These are phyloP conservation scores for Panellus pusillus DNA, from an alignment of 768 basidiomycete genomes.

Conservation along the genomic window DNA sequence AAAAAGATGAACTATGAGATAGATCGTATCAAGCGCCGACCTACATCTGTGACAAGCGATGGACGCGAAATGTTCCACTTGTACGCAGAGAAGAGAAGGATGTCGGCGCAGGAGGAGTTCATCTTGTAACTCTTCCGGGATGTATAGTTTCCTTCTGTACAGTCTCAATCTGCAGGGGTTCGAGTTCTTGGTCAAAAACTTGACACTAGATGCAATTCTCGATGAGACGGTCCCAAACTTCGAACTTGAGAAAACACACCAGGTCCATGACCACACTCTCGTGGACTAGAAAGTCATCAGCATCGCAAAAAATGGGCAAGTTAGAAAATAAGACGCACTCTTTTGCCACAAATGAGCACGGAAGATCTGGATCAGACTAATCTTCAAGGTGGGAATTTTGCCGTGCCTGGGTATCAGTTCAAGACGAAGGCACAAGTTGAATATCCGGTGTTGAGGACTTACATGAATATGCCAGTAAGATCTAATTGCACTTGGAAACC, in stretches of 20 bases:
- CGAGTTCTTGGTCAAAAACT: constrained; percentile 98
- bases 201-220: constrained; percentile 60
- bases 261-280: constrained; percentile 93
- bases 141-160: constrained; percentile 99
- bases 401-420: constrained; percentile 65
- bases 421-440: background rate
- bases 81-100: constrained; percentile 93
- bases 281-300: constrained; percentile 53
- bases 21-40: constrained; percentile 24
- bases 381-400: constrained; percentile 97
- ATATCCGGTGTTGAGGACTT: constrained; percentile 21
- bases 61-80: constrained; percentile 99
- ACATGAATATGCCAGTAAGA: constrained; percentile 95
- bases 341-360: constrained; percentile 99
- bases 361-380: constrained; percentile 99
- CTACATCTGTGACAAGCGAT: constrained; percentile 89
- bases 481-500: constrained; percentile 99
- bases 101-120: constrained; percentile 99
- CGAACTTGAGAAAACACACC: constrained; percentile 35
- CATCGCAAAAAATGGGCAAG: constrained; percentile 22
- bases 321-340: constrained; percentile 56
- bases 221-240: background rate
- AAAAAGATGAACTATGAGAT: constrained; percentile 6
- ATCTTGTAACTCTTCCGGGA: constrained; percentile 99
- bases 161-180: constrained; percentile 97